phyloP scores from a whole-genome alignment of 2,329 filamentous ascomycete genomes.

The Ascocoryne sarcoides region DNA sequence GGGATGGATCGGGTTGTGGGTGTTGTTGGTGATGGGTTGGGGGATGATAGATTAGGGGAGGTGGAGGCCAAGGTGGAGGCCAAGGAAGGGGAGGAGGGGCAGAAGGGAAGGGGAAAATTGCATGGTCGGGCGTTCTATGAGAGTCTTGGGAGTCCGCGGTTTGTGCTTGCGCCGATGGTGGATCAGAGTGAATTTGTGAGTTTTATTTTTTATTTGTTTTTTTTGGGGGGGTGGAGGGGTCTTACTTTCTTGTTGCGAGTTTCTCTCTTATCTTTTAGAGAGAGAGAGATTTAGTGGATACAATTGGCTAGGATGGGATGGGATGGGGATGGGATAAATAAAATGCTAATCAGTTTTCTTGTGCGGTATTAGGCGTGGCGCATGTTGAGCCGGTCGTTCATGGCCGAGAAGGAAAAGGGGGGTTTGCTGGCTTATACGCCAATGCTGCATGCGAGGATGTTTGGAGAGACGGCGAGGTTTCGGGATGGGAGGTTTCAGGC shows the following conservation, averaged over 20 bases:
- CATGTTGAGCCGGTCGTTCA: conserved; percentile 88
- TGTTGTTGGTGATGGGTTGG: too few species aligned
- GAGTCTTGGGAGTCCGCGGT: conserved; percentile 85
- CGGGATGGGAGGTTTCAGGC: conserved; percentile 72
- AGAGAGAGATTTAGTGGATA: too few species aligned
- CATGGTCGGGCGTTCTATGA: conserved; percentile 88
- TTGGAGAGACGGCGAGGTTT: conserved; percentile 67
- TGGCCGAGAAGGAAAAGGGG: conserved; percentile 54
- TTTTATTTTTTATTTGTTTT: conserved; percentile 6
- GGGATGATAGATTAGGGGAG: not conserved
- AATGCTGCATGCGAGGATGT: conserved; percentile 92
- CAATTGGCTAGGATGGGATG: too few species aligned
- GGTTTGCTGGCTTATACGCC: conserved; percentile 81
- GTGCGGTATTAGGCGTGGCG: conserved; percentile 69
- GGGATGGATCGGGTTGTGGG: too few species aligned
- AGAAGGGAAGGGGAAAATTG: conserved; percentile 49
- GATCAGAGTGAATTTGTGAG: conserved; percentile 95
- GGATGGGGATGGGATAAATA: too few species aligned
- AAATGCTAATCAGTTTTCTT: conserved; percentile 9
- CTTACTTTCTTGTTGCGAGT: too few species aligned
- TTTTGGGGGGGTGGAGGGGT: not conserved
- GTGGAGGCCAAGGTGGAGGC: not conserved
- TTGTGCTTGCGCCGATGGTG: conserved; percentile 93
- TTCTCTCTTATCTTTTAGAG: too few species aligned
- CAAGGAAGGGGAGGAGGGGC: not conserved